phyloP scores from a whole-genome alignment of 1,139 yeast genomes.

The Yamadazyma triangularis region DNA sequence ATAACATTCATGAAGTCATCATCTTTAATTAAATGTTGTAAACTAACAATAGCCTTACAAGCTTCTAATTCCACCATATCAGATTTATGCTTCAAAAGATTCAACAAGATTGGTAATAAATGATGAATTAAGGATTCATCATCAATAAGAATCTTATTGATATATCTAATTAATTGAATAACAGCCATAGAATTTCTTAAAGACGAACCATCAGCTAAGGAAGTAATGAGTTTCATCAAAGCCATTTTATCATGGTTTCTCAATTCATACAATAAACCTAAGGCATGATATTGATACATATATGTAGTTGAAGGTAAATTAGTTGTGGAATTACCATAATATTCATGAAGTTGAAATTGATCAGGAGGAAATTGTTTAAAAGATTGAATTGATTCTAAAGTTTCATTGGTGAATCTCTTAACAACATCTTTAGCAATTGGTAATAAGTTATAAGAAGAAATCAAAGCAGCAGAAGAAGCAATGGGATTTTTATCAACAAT shows the following conservation, averaged over 20 bases:
- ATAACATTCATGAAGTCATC: slow-evolving; percentile 66
- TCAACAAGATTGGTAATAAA: slow-evolving; percentile 61
- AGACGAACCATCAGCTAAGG: slow-evolving; percentile 59
- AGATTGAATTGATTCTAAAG: slow-evolving; percentile 78
- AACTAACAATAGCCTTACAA: slow-evolving; percentile 71
- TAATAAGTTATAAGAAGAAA: slow-evolving; percentile 82
- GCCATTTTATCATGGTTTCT: slow-evolving; percentile 95
- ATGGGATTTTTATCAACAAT: slow-evolving; percentile 88
- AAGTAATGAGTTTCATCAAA: slow-evolving; percentile 81
- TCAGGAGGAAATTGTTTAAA: slow-evolving; percentile 62
- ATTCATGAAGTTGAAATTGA: slow-evolving; percentile 52
- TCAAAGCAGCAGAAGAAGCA: slow-evolving; percentile 88
- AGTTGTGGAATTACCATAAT: slow-evolving; percentile 45
- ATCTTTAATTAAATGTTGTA: slow-evolving; percentile 55
- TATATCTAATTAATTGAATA: slow-evolving; percentile 80
- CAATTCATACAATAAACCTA: slow-evolving; percentile 83
- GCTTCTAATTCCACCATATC: slow-evolving; percentile 94
- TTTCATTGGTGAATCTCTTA: slow-evolving; percentile 89
- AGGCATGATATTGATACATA: slow-evolving; percentile 93
- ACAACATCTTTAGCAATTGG: slow-evolving; percentile 91
- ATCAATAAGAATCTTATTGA: slow-evolving; percentile 61
- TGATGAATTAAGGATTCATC: slow-evolving; percentile 52
- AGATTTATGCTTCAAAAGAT: slow-evolving; percentile 74
- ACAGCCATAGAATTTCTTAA: slow-evolving; percentile 73
- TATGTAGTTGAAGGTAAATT: slow-evolving; percentile 64